Evolutionary conservation across 2,329 filamentous ascomycete species (phyloP).

Genomic region (Microcyclospora pomicola): DNA sequence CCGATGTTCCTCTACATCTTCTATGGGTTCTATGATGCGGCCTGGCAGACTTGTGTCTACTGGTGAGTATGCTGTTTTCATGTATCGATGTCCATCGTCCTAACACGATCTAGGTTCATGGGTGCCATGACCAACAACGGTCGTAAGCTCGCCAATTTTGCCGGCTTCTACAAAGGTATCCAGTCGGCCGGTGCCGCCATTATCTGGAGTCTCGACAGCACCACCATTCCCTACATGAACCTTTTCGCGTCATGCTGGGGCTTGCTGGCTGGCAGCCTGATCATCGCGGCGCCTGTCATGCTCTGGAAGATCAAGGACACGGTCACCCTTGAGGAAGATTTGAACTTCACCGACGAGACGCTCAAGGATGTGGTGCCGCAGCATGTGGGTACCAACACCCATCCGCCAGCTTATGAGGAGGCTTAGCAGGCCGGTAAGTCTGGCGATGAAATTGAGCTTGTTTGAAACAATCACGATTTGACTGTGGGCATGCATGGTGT

Average conservation of each 20-base stretch:
- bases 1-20: slow-evolving; percentile 85
- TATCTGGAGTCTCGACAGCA: slow-evolving; percentile 55
- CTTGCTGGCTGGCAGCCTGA: slow-evolving; percentile 55
- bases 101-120: slow-evolving; percentile 53
- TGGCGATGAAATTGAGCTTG: not conserved
- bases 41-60: slow-evolving; percentile 83
- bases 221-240: slow-evolving; percentile 47
- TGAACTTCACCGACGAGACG: slow-evolving; percentile 76
- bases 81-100: not conserved
- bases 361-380: slow-evolving; percentile 46
- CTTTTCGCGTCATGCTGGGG: slow-evolving; percentile 68
- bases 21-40: slow-evolving; percentile 78
- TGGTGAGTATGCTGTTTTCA: slow-evolving; percentile 42
- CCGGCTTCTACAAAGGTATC: slow-evolving; percentile 80
- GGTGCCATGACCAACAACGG: slow-evolving; percentile 84
- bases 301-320: slow-evolving; percentile 67
- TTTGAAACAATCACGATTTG: not conserved
- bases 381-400: slow-evolving; percentile 7
- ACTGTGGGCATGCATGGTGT: no score
- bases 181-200: slow-evolving; percentile 77
- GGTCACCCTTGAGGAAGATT: slow-evolving; percentile 66
- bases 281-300: slow-evolving; percentile 69
- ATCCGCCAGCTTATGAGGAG: slow-evolving; percentile 1
- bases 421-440: slow-evolving; percentile 1
- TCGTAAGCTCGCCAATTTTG: slow-evolving; percentile 81